Evolutionary conservation across 345 rosid genomes (phyloP).

Genomic region (Eucalyptus camaldulensis): DNA sequence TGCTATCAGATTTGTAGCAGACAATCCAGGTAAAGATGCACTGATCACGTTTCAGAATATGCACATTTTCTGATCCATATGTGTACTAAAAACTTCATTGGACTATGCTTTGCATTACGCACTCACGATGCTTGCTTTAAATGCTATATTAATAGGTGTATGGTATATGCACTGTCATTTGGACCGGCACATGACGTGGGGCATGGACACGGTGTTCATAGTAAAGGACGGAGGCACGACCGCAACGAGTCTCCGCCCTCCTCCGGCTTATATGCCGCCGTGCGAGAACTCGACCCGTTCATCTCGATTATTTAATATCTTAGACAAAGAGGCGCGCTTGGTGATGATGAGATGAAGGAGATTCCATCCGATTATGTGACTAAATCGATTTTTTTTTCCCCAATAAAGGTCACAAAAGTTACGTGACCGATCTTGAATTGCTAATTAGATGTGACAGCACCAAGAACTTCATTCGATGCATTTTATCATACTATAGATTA

Average conservation of each 20-base stretch:
- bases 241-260: neutral
- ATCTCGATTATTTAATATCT: neutral
- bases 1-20: constrained; percentile 4
- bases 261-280: constrained; percentile 15
- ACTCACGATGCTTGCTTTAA: neutral
- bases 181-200: constrained; percentile 25
- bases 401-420: neutral
- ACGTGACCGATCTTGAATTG: neutral
- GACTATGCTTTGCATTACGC: neutral
- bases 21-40: neutral
- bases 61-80: neutral
- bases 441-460: neutral
- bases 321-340: neutral
- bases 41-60: neutral
- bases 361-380: neutral
- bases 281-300: neutral
- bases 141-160: constrained; percentile 2
- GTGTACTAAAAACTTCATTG: neutral
- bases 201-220: constrained; percentile 23
- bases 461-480: neutral
- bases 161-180: constrained; percentile 29
- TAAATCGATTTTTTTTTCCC: neutral
- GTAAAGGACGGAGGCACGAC: constrained; percentile 11
- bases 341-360: neutral
- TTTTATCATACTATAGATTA: neutral